Evolutionary conservation across 306 rosid species (phyloP).

Genomic region (Albizia julibrissin): DNA sequence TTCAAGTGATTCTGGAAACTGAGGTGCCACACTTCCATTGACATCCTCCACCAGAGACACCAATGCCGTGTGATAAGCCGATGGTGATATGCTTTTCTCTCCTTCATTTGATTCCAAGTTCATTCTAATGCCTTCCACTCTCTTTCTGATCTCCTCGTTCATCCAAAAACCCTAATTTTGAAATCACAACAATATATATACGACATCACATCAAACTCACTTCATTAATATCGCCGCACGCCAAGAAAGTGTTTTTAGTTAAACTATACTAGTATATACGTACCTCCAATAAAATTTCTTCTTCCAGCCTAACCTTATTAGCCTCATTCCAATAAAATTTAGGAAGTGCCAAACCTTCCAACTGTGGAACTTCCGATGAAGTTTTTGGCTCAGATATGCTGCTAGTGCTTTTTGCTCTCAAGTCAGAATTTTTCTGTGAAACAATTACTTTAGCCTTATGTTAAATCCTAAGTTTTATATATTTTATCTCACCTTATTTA

Average conservation of each 20-base stretch:
- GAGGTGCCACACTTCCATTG: conserved; percentile 44
- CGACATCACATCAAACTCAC: not conserved
- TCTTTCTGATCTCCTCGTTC: conserved; percentile 39
- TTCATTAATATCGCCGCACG: not conserved
- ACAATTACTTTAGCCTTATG: not conserved
- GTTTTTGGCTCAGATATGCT: not conserved
- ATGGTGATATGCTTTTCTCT: conserved; percentile 49
- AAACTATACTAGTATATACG: not conserved
- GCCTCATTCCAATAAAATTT: not conserved
- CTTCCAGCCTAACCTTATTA: not conserved
- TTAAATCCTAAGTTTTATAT: too few relatives aligned
- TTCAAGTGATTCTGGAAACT: conserved; percentile 51
- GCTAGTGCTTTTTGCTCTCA: not conserved
- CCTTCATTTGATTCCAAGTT: conserved; percentile 54
- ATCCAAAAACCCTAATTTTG: not conserved
- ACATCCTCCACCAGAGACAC: conserved; percentile 53
- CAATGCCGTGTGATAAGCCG: conserved; percentile 78
- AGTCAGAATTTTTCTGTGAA: not conserved
- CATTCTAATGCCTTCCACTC: conserved; percentile 38
- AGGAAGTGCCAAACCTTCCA: not conserved
- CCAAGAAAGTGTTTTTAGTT: not conserved
- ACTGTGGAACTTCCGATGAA: not conserved
- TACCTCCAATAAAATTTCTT: not conserved
- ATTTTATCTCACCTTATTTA: too few relatives aligned
- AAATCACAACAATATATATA: not conserved